Evolutionary conservation across 345 rosid genomes (phyloP).

Genomic region (Eucalyptus sp.): DNA sequence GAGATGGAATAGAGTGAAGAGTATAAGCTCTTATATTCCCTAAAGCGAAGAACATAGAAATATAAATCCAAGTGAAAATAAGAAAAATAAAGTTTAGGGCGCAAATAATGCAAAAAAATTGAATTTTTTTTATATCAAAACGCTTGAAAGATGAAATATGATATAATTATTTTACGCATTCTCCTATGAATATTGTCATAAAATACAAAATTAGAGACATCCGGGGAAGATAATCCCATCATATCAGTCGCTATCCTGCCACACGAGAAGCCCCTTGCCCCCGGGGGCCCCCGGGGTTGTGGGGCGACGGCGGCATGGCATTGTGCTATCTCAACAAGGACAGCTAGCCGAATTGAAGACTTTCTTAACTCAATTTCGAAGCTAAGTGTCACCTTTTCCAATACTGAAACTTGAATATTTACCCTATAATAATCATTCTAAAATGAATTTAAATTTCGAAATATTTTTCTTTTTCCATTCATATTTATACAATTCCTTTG

Average conservation of each 20-base stretch:
- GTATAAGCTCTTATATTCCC: background rate
- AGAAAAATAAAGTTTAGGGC: background rate
- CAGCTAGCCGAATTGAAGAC: background rate
- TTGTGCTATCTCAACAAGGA: background rate
- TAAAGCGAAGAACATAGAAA: background rate
- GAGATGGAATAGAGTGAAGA: background rate
- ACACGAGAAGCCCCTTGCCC: background rate
- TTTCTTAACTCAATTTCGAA: background rate
- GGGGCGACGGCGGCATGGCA: accelerated
- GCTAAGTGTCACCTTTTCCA: background rate
- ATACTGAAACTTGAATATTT: background rate
- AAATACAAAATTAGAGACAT: too few relatives aligned
- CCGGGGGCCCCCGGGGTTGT: accelerated
- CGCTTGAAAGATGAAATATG: background rate
- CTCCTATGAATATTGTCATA: background rate
- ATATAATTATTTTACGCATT: background rate
- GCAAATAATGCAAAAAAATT: background rate
- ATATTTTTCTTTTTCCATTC: background rate
- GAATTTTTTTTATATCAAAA: background rate
- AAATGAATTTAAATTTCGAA: background rate
- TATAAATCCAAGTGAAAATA: background rate
- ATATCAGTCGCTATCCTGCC: background rate
- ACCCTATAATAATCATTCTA: background rate
- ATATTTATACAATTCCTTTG: background rate
- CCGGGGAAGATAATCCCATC: too few relatives aligned